A percentile compares a stretch with the other conserved stretches of the same genome.
Conservation (phyloP, 1,139 yeast genomes). For the Hansenula sp. region DNA sequence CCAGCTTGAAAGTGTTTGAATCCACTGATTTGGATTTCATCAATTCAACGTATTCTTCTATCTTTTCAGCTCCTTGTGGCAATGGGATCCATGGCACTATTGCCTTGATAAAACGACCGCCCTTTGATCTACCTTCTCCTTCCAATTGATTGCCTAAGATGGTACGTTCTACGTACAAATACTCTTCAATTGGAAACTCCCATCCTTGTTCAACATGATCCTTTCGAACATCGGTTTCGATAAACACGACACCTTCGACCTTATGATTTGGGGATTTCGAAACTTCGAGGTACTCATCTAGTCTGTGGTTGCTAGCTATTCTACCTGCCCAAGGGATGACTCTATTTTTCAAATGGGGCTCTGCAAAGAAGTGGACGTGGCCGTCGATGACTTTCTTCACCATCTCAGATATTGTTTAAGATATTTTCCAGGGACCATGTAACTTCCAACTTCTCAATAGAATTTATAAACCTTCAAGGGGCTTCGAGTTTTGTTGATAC, state of each 20-base stretch:
- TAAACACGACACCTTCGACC: slow-evolving; percentile 25
- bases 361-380: slow-evolving; percentile 30
- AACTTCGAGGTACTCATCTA: slow-evolving; percentile 20
- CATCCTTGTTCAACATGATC: slow-evolving; percentile 16
- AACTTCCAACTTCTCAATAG: too few relatives aligned
- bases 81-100: slow-evolving; percentile 29
- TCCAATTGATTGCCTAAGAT: slow-evolving; percentile 2
- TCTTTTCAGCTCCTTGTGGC: slow-evolving; percentile 16
- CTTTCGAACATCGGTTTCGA: slow-evolving; percentile 29
- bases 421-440: too few relatives aligned
- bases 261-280: slow-evolving; percentile 3
- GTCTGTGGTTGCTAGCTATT: slow-evolving; percentile 18
- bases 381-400: slow-evolving; percentile 24
- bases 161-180: slow-evolving; percentile 18
- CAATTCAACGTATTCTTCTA: slow-evolving; percentile 13
- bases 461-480: too few relatives aligned
- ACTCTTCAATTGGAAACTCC: slow-evolving; percentile 25
- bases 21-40: slow-evolving; percentile 6
- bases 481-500: too few relatives aligned
- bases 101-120: slow-evolving; percentile 18
- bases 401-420: neutral
- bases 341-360: slow-evolving; percentile 14
- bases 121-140: slow-evolving; percentile 12
- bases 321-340: slow-evolving; percentile 26
- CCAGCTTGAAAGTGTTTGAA: slow-evolving; percentile 12